Evolutionary conservation across 164 flowering plant genomes (phyloP).

Genomic region (Berberis thunbergii): DNA sequence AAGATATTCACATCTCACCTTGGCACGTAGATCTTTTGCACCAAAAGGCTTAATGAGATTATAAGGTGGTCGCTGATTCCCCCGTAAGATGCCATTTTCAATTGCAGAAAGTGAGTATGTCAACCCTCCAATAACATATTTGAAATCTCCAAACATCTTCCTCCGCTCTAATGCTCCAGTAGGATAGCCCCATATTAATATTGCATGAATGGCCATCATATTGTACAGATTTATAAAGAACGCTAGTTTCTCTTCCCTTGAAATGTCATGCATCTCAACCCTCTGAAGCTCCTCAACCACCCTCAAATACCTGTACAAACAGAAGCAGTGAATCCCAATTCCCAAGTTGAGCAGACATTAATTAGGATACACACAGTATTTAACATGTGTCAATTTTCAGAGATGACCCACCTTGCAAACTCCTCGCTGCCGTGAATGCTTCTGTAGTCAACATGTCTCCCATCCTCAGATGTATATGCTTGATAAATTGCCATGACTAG

Average conservation of each 20-base stretch:
- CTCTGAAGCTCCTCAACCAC: constrained; percentile 78
- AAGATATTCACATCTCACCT: constrained; percentile 27
- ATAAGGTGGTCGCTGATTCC: constrained; percentile 82
- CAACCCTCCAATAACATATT: constrained; percentile 73
- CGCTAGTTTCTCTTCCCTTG: constrained; percentile 75
- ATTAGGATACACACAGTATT: neutral
- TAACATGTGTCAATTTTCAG: neutral
- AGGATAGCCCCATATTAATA: constrained; percentile 59
- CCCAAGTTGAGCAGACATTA: neutral
- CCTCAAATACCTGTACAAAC: constrained; percentile 55
- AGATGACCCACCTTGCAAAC: constrained; percentile 63
- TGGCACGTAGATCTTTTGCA: constrained; percentile 40
- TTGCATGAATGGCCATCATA: constrained; percentile 86
- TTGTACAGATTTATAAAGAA: constrained; percentile 83
- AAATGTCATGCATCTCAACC: constrained; percentile 52
- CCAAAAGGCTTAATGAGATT: constrained; percentile 68
- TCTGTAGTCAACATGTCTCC: constrained; percentile 74
- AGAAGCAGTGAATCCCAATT: neutral
- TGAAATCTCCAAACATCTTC: constrained; percentile 66
- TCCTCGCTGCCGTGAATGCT: constrained; percentile 83
- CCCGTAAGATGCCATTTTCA: constrained; percentile 68
- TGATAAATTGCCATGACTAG: constrained; percentile 60
- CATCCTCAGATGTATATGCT: constrained; percentile 76
- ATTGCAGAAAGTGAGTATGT: constrained; percentile 77
- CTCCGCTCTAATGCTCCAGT: constrained; percentile 58